Percentiles rank a stretch among this genome's conserved stretches.
phyloP scores from a whole-genome alignment of 2,329 filamentous ascomycete genomes.

The Colletotrichum higginsianum region DNA sequence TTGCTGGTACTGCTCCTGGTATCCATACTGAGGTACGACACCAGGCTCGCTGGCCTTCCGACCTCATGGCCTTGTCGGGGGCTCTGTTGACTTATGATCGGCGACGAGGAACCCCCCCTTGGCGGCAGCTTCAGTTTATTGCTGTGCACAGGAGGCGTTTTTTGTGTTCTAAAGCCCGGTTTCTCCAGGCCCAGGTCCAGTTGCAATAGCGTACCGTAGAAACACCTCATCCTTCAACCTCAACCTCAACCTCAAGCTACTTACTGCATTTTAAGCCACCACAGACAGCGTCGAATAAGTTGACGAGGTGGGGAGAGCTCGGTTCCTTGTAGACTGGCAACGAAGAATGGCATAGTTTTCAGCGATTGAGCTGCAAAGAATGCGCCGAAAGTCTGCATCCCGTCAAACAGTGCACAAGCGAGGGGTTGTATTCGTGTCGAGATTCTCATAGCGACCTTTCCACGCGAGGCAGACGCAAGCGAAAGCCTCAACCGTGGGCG shows the following conservation, averaged over 20 bases:
- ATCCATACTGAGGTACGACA: no score
- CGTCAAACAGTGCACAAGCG: background rate
- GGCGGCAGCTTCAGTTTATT: constrained; percentile 7
- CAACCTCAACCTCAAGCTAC: background rate
- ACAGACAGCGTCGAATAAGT: background rate
- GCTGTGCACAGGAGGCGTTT: background rate
- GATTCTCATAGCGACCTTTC: background rate
- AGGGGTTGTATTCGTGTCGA: background rate
- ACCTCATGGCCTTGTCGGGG: constrained; percentile 14
- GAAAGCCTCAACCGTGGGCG: constrained; percentile 6
- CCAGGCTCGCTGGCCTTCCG: constrained; percentile 13
- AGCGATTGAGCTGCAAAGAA: background rate
- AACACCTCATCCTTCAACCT: background rate
- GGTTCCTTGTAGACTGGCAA: background rate
- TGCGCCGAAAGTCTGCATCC: background rate
- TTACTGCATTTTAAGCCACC: background rate
- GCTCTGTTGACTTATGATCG: constrained; percentile 15
- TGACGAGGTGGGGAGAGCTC: background rate
- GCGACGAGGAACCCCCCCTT: constrained; percentile 6
- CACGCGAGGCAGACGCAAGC: background rate
- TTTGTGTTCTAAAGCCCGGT: background rate
- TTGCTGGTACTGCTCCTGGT: background rate
- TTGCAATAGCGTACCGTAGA: background rate
- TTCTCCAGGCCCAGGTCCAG: background rate
- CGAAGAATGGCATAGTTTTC: background rate